Evolutionary conservation across 257 asterid species (phyloP), one percentile per base, ranked within the genome.

Genomic region (Cordia subcordata): DNA sequence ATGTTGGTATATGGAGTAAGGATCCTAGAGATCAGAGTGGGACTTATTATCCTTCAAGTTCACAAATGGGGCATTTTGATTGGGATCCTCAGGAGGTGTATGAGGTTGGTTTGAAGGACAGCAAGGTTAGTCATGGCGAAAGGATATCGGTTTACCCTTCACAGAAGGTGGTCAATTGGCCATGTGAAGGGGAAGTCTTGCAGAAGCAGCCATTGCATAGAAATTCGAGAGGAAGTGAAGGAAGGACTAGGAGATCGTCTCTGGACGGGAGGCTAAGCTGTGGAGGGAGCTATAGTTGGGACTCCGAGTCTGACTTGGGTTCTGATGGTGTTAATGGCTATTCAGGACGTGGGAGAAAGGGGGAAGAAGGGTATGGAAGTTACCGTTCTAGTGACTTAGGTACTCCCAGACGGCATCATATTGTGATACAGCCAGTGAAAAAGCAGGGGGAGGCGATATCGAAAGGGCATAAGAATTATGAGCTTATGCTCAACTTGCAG

Each of bases 401-500:
- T 39, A 15, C 37, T 49, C 39, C 79, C 13, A 40, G 42, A 20
- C 68, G 74, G 39, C 84, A 83, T 11, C 78, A 57, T 54, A 69
- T 87, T 49, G 55, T 69, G 35, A 76, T 88, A 55, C 84, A 78
- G 72, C 88, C 88, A 3, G 57, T 75, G 17, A 79, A 75, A 64
- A 79, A 66, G 70, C 91, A 79, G 53, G 96, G 99, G 57, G 62
- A 63, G 12, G 73, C 86, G 0, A 92, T 92, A 53, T 71, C 88
- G 0, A 88, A 84, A 79, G 99, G 94, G 22, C 99, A 92, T 49
- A 85, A 78, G 61, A 82, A 84, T 65, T 92, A 85, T 67, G 96
- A 92, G 27, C 94, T 92, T 53, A 86, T 88, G 96, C 89, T 92
- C 16, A 92, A 92, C 75, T 76, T 92, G 82, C 96, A 88, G 88